Evolutionary conservation across 352 stramenopile genomes (phyloP).

Genomic region (Pythium phragmitis): DNA sequence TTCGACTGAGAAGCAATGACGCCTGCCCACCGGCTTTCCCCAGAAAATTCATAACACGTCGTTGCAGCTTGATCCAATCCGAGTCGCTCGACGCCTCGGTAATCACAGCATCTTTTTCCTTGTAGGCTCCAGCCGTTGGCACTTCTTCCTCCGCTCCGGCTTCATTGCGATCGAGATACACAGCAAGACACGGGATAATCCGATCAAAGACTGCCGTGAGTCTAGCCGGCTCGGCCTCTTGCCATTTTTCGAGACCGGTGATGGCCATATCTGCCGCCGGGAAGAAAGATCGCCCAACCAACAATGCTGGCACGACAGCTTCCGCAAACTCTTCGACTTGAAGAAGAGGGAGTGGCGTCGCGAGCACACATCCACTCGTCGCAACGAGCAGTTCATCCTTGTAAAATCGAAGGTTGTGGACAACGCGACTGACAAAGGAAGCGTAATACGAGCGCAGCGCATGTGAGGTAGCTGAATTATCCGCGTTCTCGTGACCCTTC

Average conservation of each 20-base stretch:
- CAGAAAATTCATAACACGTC: constrained; percentile 59
- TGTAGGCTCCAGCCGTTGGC: not conserved
- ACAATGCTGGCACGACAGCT: constrained; percentile 48
- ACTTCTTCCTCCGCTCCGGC: constrained; percentile 8
- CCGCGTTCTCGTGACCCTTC: not conserved
- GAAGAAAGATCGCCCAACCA: constrained; percentile 63
- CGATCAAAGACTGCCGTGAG: constrained; percentile 38
- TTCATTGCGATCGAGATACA: constrained; percentile 54
- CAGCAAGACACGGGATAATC: constrained; percentile 44
- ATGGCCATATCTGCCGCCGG: constrained; percentile 60
- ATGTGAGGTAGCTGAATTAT: not conserved
- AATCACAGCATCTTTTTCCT: constrained; percentile 17
- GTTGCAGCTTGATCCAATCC: constrained; percentile 43
- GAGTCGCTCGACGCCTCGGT: constrained; percentile 21
- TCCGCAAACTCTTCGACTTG: constrained; percentile 29
- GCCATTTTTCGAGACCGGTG: constrained; percentile 57
- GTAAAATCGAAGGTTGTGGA: constrained; percentile 62
- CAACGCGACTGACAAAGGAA: constrained; percentile 46
- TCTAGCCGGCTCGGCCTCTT: constrained; percentile 25
- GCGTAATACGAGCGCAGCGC: constrained; percentile 31
- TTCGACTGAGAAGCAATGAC: constrained; percentile 46
- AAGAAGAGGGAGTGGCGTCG: constrained; percentile 44
- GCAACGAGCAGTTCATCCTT: constrained; percentile 76
- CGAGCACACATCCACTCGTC: constrained; percentile 56
- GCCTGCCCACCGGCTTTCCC: constrained; percentile 50